phyloP scores from a whole-genome alignment of 208 protist species.

The Trypanosoma mega region DNA sequence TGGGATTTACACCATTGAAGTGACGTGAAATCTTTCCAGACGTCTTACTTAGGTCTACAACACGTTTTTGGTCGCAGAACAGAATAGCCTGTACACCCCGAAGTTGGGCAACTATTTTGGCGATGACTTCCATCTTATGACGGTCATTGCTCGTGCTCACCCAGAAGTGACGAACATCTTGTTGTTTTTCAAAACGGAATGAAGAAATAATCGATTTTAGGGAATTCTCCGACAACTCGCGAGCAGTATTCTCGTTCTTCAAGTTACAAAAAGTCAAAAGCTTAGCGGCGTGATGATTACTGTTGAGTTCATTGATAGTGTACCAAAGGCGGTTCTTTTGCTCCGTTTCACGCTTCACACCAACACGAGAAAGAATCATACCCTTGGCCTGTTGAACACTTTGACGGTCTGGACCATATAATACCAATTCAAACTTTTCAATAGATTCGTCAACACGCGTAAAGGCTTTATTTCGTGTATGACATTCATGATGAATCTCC shows the following conservation, averaged over 20 bases:
- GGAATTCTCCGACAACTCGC: slow-evolving; percentile 66
- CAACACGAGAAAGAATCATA: slow-evolving; percentile 49
- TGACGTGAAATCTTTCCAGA: slow-evolving; percentile 44
- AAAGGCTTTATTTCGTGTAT: slow-evolving; percentile 77
- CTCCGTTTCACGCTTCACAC: slow-evolving; percentile 65
- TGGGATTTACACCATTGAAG: slow-evolving; percentile 78
- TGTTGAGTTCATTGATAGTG: slow-evolving; percentile 78
- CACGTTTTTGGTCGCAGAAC: slow-evolving; percentile 86
- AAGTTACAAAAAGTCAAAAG: slow-evolving; percentile 78
- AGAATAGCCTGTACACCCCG: slow-evolving; percentile 87
- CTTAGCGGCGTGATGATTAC: slow-evolving; percentile 63
- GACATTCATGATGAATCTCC: slow-evolving; percentile 64
- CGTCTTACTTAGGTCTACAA: slow-evolving; percentile 72
- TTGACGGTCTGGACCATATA: slow-evolving; percentile 65
- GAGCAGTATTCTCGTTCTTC: slow-evolving; percentile 66
- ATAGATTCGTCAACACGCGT: slow-evolving; percentile 46
- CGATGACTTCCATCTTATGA: slow-evolving; percentile 79
- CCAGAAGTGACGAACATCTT: slow-evolving; percentile 82
- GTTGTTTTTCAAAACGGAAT: slow-evolving; percentile 81
- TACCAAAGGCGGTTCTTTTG: slow-evolving; percentile 82
- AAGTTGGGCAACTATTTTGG: slow-evolving; percentile 82
- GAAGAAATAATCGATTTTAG: slow-evolving; percentile 72
- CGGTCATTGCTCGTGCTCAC: slow-evolving; percentile 64
- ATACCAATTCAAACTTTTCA: slow-evolving; percentile 59
- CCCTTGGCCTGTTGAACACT: slow-evolving; percentile 60